Evolutionary conservation across 2,329 filamentous ascomycete species (phyloP).

Genomic region (Nectriaceae sp.): DNA sequence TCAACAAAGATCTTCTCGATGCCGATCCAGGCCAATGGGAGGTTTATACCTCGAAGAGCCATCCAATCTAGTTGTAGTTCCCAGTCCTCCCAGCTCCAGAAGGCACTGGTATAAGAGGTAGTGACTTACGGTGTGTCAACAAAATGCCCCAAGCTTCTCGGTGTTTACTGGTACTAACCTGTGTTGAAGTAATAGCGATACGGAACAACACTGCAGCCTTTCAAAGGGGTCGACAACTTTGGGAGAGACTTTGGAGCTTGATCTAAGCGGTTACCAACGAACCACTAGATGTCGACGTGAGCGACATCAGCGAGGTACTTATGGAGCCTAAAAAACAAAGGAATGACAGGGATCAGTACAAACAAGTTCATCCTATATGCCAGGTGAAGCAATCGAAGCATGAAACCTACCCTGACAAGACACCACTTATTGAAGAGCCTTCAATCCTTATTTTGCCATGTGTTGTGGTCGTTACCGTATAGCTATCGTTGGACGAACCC

Average conservation of each 20-base stretch:
- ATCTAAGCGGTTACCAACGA: slow-evolving; percentile 15
- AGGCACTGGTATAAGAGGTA: slow-evolving; percentile 52
- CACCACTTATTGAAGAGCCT: slow-evolving; percentile 15
- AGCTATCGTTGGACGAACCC: slow-evolving; percentile 11
- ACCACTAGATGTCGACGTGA: slow-evolving; percentile 24
- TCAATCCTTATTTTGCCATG: slow-evolving; percentile 19
- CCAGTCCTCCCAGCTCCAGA: slow-evolving; percentile 57
- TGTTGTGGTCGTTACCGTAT: slow-evolving; percentile 10
- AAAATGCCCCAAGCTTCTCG: not conserved
- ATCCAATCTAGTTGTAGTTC: slow-evolving; percentile 55
- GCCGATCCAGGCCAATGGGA: slow-evolving; percentile 54
- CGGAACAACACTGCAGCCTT: slow-evolving; percentile 17
- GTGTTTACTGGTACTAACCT: slow-evolving; percentile 28
- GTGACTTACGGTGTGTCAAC: slow-evolving; percentile 37
- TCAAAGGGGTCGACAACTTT: slow-evolving; percentile 8
- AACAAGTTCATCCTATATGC: not conserved
- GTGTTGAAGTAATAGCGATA: slow-evolving; percentile 51
- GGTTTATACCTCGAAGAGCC: slow-evolving; percentile 51
- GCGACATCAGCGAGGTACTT: slow-evolving; percentile 16
- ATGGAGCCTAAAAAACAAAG: slow-evolving; percentile 12
- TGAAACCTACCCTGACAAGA: not conserved
- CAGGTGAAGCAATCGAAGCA: not conserved
- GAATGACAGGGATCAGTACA: not conserved
- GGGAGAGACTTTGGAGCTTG: slow-evolving; percentile 16
- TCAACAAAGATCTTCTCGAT: slow-evolving; percentile 52